Evolutionary conservation across 2,329 filamentous ascomycete genomes (phyloP).

Genomic region (Phialocephala sp.): DNA sequence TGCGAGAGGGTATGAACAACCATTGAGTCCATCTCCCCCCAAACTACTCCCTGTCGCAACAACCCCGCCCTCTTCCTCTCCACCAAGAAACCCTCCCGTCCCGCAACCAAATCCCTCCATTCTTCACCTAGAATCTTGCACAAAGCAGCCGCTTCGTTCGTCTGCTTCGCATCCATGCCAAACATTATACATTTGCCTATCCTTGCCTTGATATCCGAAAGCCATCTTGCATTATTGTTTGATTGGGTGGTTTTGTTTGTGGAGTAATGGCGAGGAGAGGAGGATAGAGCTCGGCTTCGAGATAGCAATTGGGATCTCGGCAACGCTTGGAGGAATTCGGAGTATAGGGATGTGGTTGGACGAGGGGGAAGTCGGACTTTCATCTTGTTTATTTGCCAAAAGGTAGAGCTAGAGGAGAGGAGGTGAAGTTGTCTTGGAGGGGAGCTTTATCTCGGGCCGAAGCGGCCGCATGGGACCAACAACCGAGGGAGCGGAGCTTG

Average conservation of each 20-base stretch:
- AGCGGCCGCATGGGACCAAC: constrained; percentile 22
- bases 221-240: constrained; percentile 57
- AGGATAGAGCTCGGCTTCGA: constrained; percentile 1
- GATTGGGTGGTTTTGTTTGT: constrained; percentile 26
- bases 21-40: constrained; percentile 83
- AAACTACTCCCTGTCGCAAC: constrained; percentile 71
- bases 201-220: constrained; percentile 68
- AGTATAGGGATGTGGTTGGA: neutral
- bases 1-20: constrained; percentile 46
- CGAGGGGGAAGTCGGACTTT: constrained; percentile 19
- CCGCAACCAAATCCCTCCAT: constrained; percentile 75
- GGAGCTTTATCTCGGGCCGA: constrained; percentile 22
- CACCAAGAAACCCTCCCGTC: constrained; percentile 77
- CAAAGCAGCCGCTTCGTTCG: constrained; percentile 62
- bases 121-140: constrained; percentile 64
- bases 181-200: constrained; percentile 79
- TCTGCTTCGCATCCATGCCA: constrained; percentile 65
- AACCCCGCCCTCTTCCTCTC: constrained; percentile 65
- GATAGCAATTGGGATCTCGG: neutral
- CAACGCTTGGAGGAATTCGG: neutral
- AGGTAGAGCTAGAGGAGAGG: neutral
- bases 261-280: constrained; percentile 9
- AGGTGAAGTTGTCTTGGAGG: constrained; percentile 5
- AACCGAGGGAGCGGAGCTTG: neutral
- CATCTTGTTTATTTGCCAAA: constrained; percentile 19